phyloP scores from a whole-genome alignment of 495 filamentous ascomycete genomes.

The Tuber umbilicatum region DNA sequence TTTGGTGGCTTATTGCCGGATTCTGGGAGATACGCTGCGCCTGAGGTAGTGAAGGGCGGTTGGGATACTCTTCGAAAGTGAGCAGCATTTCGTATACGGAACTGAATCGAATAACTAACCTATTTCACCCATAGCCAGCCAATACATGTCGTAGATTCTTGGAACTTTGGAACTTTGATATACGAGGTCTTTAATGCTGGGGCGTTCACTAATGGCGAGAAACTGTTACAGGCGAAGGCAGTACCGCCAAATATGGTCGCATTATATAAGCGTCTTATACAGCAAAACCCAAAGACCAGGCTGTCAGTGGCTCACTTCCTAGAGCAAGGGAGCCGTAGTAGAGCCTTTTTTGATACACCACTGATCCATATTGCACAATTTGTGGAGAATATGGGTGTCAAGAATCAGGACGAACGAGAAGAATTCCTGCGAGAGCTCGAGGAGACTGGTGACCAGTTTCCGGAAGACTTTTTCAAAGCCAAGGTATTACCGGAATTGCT shows the following conservation, averaged over 20 bases:
- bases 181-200: slow-evolving; percentile 87
- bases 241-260: slow-evolving; percentile 81
- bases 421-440: slow-evolving; percentile 82
- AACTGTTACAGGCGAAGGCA: slow-evolving; percentile 74
- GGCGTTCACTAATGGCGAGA: slow-evolving; percentile 60
- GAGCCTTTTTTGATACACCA: slow-evolving; percentile 85
- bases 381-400: slow-evolving; percentile 84
- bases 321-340: slow-evolving; percentile 74
- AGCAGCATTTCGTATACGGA: background rate
- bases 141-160: slow-evolving; percentile 74
- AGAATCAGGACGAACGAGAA: slow-evolving; percentile 74
- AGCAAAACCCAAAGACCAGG: slow-evolving; percentile 80
- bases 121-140: slow-evolving; percentile 51
- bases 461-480: slow-evolving; percentile 95
- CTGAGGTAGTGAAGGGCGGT: slow-evolving; percentile 75
- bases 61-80: slow-evolving; percentile 74
- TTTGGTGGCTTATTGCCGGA: slow-evolving; percentile 84
- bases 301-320: slow-evolving; percentile 79
- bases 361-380: slow-evolving; percentile 86
- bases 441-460: slow-evolving; percentile 81
- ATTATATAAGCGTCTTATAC: slow-evolving; percentile 78
- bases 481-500: slow-evolving; percentile 93
- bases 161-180: slow-evolving; percentile 73
- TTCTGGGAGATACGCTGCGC: slow-evolving; percentile 69
- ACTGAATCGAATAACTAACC: background rate